These are phyloP conservation scores for Lagenidium sp. DNA, from an alignment of 352 stramenopile species.

Conservation along the genomic window DNA sequence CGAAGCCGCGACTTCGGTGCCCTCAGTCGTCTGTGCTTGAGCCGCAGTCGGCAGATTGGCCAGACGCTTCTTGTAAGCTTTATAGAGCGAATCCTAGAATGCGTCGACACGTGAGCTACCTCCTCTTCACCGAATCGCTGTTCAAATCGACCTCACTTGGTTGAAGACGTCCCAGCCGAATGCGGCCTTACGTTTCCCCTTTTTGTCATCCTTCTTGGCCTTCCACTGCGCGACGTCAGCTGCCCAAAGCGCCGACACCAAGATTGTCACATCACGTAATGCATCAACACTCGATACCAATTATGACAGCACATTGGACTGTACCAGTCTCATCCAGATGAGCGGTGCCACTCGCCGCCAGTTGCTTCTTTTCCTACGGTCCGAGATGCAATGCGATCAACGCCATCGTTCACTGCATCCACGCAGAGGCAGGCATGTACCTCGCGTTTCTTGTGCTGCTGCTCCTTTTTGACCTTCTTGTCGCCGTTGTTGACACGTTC, in stretches of 20 bases:
- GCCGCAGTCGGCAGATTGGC: slow-evolving; percentile 36
- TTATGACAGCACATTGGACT: neutral
- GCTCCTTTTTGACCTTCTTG: slow-evolving; percentile 53
- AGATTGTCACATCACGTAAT: too few species aligned
- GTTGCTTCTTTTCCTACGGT: slow-evolving; percentile 42
- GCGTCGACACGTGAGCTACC: neutral
- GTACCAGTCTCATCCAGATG: slow-evolving; percentile 64
- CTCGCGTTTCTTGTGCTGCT: slow-evolving; percentile 42
- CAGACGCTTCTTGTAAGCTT: slow-evolving; percentile 80
- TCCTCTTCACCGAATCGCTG: neutral
- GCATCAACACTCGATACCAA: too few species aligned
- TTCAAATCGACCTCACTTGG: slow-evolving; percentile 13
- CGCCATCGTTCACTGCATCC: neutral
- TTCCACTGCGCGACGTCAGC: slow-evolving; percentile 46
- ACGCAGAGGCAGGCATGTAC: slow-evolving; percentile 9
- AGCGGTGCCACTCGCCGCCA: slow-evolving; percentile 26
- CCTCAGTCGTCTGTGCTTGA: slow-evolving; percentile 3
- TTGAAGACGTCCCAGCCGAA: slow-evolving; percentile 86
- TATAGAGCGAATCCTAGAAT: slow-evolving; percentile 62
- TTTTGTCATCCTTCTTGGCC: slow-evolving; percentile 56
- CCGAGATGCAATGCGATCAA: neutral
- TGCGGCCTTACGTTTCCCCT: slow-evolving; percentile 69
- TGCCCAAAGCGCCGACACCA: too few species aligned
- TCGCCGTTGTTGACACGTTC: slow-evolving; percentile 56
- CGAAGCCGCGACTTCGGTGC: slow-evolving; percentile 1